Evolutionary conservation across 225 moss, liverwort and hornwort species (phyloP), one percentile per base, ranked within the genome.

Genomic region (Physcomitrium patens): DNA sequence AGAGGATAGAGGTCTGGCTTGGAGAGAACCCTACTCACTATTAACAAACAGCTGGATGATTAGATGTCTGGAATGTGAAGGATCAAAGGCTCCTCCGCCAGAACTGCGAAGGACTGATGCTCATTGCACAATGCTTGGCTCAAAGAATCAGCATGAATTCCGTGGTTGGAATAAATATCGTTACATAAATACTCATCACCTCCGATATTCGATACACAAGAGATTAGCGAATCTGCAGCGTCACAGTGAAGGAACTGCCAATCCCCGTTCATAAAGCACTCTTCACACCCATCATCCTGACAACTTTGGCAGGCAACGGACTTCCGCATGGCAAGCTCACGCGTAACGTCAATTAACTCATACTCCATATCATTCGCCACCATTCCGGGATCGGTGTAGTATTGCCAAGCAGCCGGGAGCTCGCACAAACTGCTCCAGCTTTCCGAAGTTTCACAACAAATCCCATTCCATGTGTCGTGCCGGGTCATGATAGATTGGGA

Each of bases 381-480:
- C 69, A 72, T 18, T 12, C 55, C 71, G 7, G 70, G 53, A 20
- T 80, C 74, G 2, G 69, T 74, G 60, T 65, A 65, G 61, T 42
- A 77, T 50, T 84, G 74, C 80, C 80, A 80, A 10, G 67, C 65
- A 48, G 77, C 70, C 1, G 84, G 80, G 1, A 80, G 80, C 60
- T 80, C 80, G 17, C 77, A 80, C 72, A 80, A 75, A 70, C 37
- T 75, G 72, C 68, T 80, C 86, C 86, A 80, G 37, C 31, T 67
- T 9, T 81, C 80, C 10, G 76, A 43, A 20, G 76, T 44, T 65
- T 76, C 66, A n/a, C 45, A 17, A 7, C 54, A 1, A 41, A 63
- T 22, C 17, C 45, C 70, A 16, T 37, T 70, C 70, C 70, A 50
- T 3, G 73, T 23, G 27, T 10, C 50, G 72, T 10, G 72, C 2